Evolutionary conservation across 148 eudicot genomes (phyloP), one percentile per base, ranked within the genome.

Genomic region (Camellia lanceoleosa): DNA sequence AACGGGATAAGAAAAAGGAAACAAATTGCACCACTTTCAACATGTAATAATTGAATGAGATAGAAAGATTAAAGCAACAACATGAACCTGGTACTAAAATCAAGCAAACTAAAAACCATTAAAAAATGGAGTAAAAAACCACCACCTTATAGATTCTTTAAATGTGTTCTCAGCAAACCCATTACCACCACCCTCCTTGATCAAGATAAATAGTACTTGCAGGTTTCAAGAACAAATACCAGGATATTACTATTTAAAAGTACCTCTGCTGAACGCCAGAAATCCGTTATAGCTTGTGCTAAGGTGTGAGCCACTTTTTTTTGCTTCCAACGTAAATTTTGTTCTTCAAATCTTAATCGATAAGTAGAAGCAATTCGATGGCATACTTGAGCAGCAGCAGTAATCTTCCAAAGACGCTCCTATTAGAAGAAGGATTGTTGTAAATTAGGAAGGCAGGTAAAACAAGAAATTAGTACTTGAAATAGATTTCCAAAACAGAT

Each of bases 401-500:
- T 83, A 75, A 83, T 79, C 89, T 94, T 94, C 99, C 99, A 97
- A 56, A 91, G 74, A 49, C 95, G 98, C 85, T 97, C 99, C 99
- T 97, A 68, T 55, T 38, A 14, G 42, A 73, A 80, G 49, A 82
- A 23, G 63, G 58, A 78, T 56, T 61, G 76, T 61, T 30, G 43
- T 51, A 73, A 14, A 78, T 54, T 56, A 41, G 41, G 49, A 66
- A 54, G 51, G 60, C 77, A 82, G 63, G 69, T 51, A 19, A 43
- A 74, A 59, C 20, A 71, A 38, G 60, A 60, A 65, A 30, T 23
- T 60, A 67, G 54, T 30, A 23, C 3, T 61, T 62, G n/a, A 67
- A 51, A 64, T 51, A 66, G 68, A 49, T 76, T 61, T 65, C 73
- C 23, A 55, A 66, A 66, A 52, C 19, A 38, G 42, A 49, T 30